These are phyloP conservation scores for Hypericum androsaemum DNA, from an alignment of 345 rosid species.

Conservation along the genomic window DNA sequence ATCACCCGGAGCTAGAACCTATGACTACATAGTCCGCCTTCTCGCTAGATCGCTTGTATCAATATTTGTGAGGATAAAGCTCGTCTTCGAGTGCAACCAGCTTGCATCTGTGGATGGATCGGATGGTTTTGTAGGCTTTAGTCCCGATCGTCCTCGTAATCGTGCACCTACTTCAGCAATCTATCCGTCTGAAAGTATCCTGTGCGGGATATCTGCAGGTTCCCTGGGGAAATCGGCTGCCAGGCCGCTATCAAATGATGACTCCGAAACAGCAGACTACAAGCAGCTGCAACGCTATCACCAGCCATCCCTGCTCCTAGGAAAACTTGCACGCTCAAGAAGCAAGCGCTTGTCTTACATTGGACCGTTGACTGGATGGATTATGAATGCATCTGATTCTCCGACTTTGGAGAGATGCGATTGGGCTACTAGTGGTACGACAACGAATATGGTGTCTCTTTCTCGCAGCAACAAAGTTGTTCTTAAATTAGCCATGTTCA, in stretches of 20 bases:
- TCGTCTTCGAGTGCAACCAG: constrained; percentile 20
- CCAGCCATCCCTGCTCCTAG: constrained; percentile 10
- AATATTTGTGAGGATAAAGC: constrained; percentile 39
- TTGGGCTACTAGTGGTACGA: constrained; percentile 24
- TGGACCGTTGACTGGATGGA: constrained; percentile 41
- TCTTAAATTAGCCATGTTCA: constrained; percentile 26
- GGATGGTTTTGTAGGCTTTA: constrained; percentile 4
- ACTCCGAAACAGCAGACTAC: constrained; percentile 11
- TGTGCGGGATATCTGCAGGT: constrained; percentile 18
- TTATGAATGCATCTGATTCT: constrained; percentile 28
- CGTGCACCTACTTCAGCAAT: constrained; percentile 29
- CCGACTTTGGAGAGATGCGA: constrained; percentile 21
- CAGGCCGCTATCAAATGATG: constrained; percentile 11
- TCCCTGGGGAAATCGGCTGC: constrained; percentile 20
- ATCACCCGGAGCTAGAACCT: constrained; percentile 50
- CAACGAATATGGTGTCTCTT: constrained; percentile 16
- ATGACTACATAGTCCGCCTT: constrained; percentile 47
- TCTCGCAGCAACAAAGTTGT: constrained; percentile 19
- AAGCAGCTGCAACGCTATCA: constrained; percentile 20
- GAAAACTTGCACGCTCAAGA: constrained; percentile 23
- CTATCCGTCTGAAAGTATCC: constrained; percentile 31
- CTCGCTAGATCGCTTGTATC: constrained; percentile 49
- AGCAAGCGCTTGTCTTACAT: constrained; percentile 18
- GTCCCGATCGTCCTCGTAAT: constrained; percentile 18
- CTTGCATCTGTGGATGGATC: constrained; percentile 10